These are phyloP conservation scores for Davidsoniella virescens DNA, from an alignment of 2,329 filamentous ascomycete genomes.

Conservation along the genomic window DNA sequence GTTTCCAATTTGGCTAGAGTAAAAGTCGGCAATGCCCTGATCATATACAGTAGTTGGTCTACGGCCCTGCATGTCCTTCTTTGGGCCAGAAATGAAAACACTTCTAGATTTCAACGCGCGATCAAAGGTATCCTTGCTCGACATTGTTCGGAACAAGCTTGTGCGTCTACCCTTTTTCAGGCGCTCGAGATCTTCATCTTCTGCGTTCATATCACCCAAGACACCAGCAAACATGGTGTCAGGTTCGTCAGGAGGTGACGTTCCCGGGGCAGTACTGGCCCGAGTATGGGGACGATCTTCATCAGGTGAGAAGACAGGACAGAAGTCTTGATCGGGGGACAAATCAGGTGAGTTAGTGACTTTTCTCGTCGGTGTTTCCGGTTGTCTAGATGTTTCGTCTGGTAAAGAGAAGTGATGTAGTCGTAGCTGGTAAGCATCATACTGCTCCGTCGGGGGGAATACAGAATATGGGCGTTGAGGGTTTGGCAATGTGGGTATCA, in stretches of 20 bases:
- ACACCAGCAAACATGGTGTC: conserved; percentile 12
- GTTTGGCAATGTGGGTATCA: too few species aligned
- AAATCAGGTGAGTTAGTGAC: neutral
- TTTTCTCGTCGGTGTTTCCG: neutral
- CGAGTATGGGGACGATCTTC: conserved; percentile 1
- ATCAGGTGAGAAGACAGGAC: conserved; percentile 6
- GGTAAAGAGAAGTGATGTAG: too few species aligned
- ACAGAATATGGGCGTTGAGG: too few species aligned
- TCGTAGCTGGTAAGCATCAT: neutral
- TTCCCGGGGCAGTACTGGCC: neutral
- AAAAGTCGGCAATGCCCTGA: conserved; percentile 7
- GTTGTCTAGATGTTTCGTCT: neutral
- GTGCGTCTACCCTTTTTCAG: conserved; percentile 7
- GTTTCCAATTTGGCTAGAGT: conserved; percentile 10
- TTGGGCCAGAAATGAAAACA: conserved; percentile 4
- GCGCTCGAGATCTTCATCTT: conserved; percentile 2
- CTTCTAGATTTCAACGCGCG: conserved; percentile 2
- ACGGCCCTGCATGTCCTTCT: neutral
- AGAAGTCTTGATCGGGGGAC: neutral
- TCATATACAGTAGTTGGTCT: conserved; percentile 6
- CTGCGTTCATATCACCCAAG: conserved; percentile 4
- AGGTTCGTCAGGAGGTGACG: neutral
- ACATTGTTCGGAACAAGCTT: conserved; percentile 10
- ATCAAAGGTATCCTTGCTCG: conserved; percentile 5
- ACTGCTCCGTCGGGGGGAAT: neutral